Conservation (phyloP, 2,329 filamentous ascomycete genomes). For the Stemphylium beticola region DNA sequence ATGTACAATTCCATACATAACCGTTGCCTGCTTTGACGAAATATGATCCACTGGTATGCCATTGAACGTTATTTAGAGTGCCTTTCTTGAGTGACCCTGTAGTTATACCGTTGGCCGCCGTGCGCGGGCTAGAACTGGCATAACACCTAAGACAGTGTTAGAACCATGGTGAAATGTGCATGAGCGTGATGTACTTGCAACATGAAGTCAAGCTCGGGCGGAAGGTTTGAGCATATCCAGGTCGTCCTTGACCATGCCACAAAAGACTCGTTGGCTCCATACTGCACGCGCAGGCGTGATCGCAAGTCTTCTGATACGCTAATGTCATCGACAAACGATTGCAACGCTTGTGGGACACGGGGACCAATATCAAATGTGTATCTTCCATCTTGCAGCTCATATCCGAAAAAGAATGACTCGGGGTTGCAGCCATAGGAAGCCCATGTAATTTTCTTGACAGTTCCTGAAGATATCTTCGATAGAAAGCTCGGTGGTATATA, state of each 20-base stretch:
- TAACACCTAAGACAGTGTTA: neutral
- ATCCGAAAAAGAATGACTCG: constrained; percentile 39
- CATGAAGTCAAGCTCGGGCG: constrained; percentile 8
- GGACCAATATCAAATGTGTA: constrained; percentile 15
- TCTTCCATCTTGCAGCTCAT: constrained; percentile 21
- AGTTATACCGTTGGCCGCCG: constrained; percentile 4
- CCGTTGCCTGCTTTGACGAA: constrained; percentile 17
- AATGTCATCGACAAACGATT: constrained; percentile 12
- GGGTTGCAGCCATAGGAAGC: constrained; percentile 32
- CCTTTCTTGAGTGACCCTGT: constrained; percentile 17
- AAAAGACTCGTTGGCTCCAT: constrained; percentile 32
- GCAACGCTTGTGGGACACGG: constrained; percentile 13
- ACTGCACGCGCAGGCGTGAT: constrained; percentile 29
- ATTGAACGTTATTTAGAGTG: constrained; percentile 19
- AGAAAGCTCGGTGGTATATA: constrained; percentile 27
- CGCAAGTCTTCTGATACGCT: neutral
- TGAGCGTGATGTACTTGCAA: constrained; percentile 1
- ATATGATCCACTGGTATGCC: constrained; percentile 32
- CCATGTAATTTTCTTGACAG: constrained; percentile 28
- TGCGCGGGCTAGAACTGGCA: constrained; percentile 9
- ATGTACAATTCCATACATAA: constrained; percentile 7
- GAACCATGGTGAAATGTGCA: neutral
- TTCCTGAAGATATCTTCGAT: constrained; percentile 3
- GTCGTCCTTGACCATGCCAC: constrained; percentile 26
- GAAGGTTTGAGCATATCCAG: constrained; percentile 28